Base-by-base conservation (phyloP, 139 green algal species). In the Mesotaenium endlicherianum region DNA sequence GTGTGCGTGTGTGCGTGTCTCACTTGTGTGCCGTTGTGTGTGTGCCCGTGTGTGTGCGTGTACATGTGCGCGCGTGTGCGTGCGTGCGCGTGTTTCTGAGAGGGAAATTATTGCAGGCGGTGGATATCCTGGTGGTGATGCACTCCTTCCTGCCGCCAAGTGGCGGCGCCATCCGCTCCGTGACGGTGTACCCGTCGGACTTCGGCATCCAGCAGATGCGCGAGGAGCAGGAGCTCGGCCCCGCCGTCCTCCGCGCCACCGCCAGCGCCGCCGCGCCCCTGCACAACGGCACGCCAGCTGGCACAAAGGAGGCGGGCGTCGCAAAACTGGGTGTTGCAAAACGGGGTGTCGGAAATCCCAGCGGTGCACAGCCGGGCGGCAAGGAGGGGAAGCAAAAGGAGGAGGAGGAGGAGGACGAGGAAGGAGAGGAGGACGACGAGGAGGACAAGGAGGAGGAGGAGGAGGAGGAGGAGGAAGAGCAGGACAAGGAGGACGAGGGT, bases 151-250 rank as follows among this genome's bases (percentile, higher is more conserved):
- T 92, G 58, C 90, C 89, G 2, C 72, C 87, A 5, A n/a, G n/a
- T n/a, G 84, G 86, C 0, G 89, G 89, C 4, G 26, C 40, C 50
- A 79, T 97, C 17, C 17, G 47, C 50, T 67, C 79, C 1, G 95
- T 98, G 14, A 94, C 91, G 0, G 94, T 98, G 68, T 98, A 97
- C 88, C 95, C 94, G 8, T 94, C 90, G 14, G 95, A 98, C 87
- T 98, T 96, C 76, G 95, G 95, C 0, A 83, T 96, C 75, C 70
- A 97, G 90, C 86, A 91, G 40, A 97, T 98, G 95, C 85, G 90
- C n/a, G 92, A 93, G 82, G 95, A 98, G 90, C 88, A 88, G 16
- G 49, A 40, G 8, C 43, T 71, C 17, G 95, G 95, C n/a, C 95
- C 95, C 0, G 85, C 92, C 88, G 91, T 77, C 2, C 20, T 90